phyloP scores from a whole-genome alignment of 164 flowering plant genomes.

The Liriodendron chinense region DNA sequence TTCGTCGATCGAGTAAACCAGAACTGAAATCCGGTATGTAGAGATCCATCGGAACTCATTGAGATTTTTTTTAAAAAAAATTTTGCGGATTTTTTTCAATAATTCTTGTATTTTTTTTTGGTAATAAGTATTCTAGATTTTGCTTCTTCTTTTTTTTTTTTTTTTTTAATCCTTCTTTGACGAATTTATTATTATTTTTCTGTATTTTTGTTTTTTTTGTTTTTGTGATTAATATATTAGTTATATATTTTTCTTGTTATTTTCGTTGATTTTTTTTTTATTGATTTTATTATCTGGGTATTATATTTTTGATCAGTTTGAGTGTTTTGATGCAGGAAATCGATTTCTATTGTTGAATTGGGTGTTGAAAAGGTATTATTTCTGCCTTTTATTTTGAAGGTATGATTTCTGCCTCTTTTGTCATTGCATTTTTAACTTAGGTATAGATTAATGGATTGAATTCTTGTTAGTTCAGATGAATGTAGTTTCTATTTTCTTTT shows the following conservation, averaged over 20 bases:
- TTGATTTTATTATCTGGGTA: not conserved
- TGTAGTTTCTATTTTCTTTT: no score
- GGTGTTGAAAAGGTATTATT: conserved; percentile 9
- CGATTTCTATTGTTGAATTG: conserved; percentile 3
- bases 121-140: not conserved
- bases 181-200: not conserved
- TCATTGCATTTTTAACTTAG: not conserved
- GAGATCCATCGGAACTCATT: conserved; percentile 4
- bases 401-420: not conserved
- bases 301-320: conserved; percentile 10
- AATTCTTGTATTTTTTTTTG: not conserved
- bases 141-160: no score
- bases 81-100: conserved; percentile 9
- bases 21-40: conserved; percentile 17
- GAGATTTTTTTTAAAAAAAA: not conserved
- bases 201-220: not conserved
- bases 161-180: not conserved
- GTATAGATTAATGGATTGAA: conserved; percentile 4
- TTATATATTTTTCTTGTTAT: not conserved
- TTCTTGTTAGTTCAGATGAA: not conserved
- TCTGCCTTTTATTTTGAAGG: not conserved
- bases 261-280: not conserved
- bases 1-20: conserved; percentile 1
- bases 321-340: conserved; percentile 16
- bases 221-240: not conserved